A percentile compares a stretch with the other conserved stretches of the same genome.
These are phyloP conservation scores for Limonium bicolor DNA, from an alignment of 148 eudicot genomes.

Conservation along the genomic window DNA sequence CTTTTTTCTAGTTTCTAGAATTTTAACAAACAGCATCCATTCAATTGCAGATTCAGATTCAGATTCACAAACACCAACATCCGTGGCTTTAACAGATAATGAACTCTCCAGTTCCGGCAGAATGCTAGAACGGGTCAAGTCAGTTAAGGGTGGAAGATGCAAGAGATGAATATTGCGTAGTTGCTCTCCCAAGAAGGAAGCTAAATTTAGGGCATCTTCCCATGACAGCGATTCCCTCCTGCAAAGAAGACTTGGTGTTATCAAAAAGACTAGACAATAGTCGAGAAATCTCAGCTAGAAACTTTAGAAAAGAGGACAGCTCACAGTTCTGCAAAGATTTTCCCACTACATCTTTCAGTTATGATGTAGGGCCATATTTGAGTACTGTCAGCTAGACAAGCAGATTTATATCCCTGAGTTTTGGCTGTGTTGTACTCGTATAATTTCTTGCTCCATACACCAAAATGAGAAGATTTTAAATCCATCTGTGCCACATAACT, in stretches of 20 bases:
- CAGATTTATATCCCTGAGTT: conserved; percentile 14
- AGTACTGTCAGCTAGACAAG: conserved; percentile 19
- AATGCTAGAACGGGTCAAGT: conserved; percentile 11
- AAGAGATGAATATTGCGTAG: conserved; percentile 53
- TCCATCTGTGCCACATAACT: conserved; percentile 12
- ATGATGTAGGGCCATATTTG: conserved; percentile 71
- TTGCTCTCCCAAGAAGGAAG: conserved; percentile 90
- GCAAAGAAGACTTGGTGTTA: conserved; percentile 17
- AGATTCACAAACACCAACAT: conserved; percentile 15
- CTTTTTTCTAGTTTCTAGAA: conserved; percentile 33
- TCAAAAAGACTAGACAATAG: neutral
- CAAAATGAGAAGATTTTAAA: conserved; percentile 35
- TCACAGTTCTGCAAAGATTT: conserved; percentile 71
- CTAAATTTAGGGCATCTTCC: conserved; percentile 52
- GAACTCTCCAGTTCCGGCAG: conserved; percentile 14
- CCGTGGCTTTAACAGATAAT: conserved; percentile 14
- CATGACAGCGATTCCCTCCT: conserved; percentile 57
- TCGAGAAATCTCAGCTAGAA: neutral
- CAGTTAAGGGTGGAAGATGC: conserved; percentile 42
- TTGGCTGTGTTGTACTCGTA: conserved; percentile 40
- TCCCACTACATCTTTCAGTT: conserved; percentile 67
- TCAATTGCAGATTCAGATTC: conserved; percentile 19
- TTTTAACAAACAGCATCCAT: conserved; percentile 38
- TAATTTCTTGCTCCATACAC: conserved; percentile 53
- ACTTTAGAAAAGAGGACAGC: conserved; percentile 10